Conservation (phyloP, 495 filamentous ascomycete species). For the Penicillium turbatum region DNA sequence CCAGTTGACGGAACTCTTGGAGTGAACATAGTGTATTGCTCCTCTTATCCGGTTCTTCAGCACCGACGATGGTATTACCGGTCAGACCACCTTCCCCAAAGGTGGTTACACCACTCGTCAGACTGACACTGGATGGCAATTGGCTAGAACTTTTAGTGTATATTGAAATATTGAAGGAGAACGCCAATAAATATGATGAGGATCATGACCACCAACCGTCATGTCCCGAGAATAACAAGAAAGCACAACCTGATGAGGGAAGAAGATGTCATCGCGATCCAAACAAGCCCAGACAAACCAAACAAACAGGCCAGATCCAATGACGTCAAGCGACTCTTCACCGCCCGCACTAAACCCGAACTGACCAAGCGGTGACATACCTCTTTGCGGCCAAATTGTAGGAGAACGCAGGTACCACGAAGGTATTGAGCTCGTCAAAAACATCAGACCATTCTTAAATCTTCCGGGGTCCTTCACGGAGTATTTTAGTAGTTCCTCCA, state of each 20-base stretch:
- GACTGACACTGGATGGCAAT: background rate
- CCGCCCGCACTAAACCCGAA: conserved; percentile 12
- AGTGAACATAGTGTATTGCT: conserved; percentile 31
- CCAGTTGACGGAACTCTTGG: conserved; percentile 20
- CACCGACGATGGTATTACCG: conserved; percentile 36
- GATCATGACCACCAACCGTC: background rate
- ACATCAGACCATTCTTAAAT: background rate
- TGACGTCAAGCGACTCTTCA: conserved; percentile 3
- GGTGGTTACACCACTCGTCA: conserved; percentile 35
- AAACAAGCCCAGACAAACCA: background rate
- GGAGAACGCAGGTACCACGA: conserved; percentile 5
- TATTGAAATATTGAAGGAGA: background rate
- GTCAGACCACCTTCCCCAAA: conserved; percentile 43
- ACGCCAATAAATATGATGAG: background rate
- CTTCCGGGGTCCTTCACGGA: background rate
- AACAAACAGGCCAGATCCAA: background rate
- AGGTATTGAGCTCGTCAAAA: background rate
- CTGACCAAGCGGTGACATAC: conserved; percentile 15
- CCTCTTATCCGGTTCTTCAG: conserved; percentile 37
- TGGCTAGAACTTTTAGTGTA: background rate
- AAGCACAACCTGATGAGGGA: background rate
- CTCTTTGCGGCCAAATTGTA: conserved; percentile 1
- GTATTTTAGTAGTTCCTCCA: background rate
- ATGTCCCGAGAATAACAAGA: background rate
- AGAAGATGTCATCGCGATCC: background rate